phyloP scores from a whole-genome alignment of 176 grass and related monocot genomes.

The Phragmites australis region DNA sequence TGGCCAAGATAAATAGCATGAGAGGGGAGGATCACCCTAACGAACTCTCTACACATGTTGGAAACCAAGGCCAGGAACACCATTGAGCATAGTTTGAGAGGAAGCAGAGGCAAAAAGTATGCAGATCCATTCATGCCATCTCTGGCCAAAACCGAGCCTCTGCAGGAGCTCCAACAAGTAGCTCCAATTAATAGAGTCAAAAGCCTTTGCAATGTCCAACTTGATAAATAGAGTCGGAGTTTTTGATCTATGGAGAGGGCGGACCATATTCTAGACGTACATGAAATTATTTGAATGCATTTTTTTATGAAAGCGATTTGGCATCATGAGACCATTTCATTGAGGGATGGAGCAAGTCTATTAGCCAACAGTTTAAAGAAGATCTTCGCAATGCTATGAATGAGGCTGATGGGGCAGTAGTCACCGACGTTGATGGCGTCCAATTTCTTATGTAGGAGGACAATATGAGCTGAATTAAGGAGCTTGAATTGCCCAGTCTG shows the following conservation, averaged over 20 bases:
- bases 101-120: background rate
- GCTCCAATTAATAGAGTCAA: background rate
- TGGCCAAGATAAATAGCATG: background rate
- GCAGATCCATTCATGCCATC: background rate
- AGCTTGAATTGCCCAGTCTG: background rate
- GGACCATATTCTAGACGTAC: background rate
- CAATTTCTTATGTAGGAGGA: background rate
- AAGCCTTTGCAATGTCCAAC: background rate
- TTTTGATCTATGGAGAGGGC: background rate
- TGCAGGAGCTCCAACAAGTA: background rate
- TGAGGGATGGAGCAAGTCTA: background rate
- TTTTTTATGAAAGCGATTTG: background rate
- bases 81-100: background rate
- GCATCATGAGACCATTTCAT: background rate
- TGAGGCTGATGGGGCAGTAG: background rate
- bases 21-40: background rate
- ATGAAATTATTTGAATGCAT: background rate
- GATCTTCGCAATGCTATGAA: background rate
- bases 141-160: background rate
- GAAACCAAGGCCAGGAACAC: background rate
- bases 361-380: background rate
- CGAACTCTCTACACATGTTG: background rate
- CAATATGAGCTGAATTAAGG: background rate
- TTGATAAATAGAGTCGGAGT: background rate
- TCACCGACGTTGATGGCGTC: background rate